A percentile compares a stretch with the other conserved stretches of the same genome.
Evolutionary conservation across 768 basidiomycete genomes (phyloP).

Genomic region (Dentipellis fragilis): DNA sequence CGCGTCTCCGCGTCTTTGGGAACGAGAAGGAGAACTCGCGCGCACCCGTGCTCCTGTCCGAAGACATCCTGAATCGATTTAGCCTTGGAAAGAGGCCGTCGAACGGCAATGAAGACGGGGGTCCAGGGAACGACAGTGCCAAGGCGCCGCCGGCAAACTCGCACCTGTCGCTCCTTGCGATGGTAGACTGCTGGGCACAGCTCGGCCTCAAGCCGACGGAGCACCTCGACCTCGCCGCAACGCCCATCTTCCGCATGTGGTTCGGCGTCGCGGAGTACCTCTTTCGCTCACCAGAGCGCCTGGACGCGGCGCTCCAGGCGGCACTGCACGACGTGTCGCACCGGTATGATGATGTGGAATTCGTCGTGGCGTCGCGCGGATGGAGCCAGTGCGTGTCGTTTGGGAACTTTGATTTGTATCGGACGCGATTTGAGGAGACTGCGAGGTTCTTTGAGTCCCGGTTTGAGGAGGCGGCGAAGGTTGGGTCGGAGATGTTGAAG

Average conservation of each 20-base stretch:
- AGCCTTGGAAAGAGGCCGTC: slow-evolving; percentile 48
- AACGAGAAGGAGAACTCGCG: slow-evolving; percentile 21
- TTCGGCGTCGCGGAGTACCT: slow-evolving; percentile 95
- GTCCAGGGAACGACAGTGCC: not conserved
- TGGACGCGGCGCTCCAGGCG: slow-evolving; percentile 64
- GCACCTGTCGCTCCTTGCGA: slow-evolving; percentile 87
- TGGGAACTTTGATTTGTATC: slow-evolving; percentile 85
- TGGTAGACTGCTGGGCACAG: slow-evolving; percentile 97
- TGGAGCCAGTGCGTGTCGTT: slow-evolving; percentile 96
- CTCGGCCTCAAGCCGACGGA: slow-evolving; percentile 81
- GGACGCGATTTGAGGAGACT: slow-evolving; percentile 69
- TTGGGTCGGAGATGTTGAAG: slow-evolving; percentile 87
- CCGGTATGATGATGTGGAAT: slow-evolving; percentile 86
- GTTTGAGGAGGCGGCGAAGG: slow-evolving; percentile 75
- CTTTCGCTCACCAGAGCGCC: slow-evolving; percentile 57
- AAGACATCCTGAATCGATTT: slow-evolving; percentile 82
- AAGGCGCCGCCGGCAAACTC: slow-evolving; percentile 55
- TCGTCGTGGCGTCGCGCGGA: slow-evolving; percentile 84
- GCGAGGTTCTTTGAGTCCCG: slow-evolving; percentile 74
- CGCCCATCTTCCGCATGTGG: slow-evolving; percentile 93
- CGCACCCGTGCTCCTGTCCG: slow-evolving; percentile 71
- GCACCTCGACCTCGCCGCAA: slow-evolving; percentile 89
- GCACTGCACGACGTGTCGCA: slow-evolving; percentile 71
- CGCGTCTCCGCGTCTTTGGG: slow-evolving; percentile 70
- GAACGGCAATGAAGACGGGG: not conserved